A percentile compares a stretch with the other conserved stretches of the same genome.
These are phyloP conservation scores for Russula compacta DNA, from an alignment of 768 basidiomycete genomes.

Conservation along the genomic window DNA sequence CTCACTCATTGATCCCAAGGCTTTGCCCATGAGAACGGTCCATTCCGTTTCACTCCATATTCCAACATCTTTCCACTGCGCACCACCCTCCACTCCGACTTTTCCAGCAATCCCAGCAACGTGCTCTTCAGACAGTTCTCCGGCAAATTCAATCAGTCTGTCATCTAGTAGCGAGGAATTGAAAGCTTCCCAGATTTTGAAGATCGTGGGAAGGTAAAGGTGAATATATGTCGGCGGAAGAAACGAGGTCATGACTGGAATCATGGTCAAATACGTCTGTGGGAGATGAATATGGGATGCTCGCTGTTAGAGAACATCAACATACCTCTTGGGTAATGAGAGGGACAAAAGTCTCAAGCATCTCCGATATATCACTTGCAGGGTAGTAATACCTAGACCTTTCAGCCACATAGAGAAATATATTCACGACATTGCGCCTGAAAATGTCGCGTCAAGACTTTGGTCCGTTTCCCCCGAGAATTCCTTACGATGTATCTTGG, in stretches of 20 bases:
- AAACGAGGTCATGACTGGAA: conserved; percentile 71
- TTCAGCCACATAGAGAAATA: conserved; percentile 66
- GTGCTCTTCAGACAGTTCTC: conserved; percentile 63
- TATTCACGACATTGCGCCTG: conserved; percentile 55
- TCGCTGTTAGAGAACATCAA: conserved; percentile 2
- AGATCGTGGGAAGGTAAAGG: conserved; percentile 61
- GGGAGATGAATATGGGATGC: background rate
- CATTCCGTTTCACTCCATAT: conserved; percentile 85
- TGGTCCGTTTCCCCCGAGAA: background rate
- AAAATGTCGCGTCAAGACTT: background rate
- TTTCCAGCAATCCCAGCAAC: conserved; percentile 46
- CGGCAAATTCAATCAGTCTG: conserved; percentile 61
- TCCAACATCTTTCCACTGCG: conserved; percentile 74
- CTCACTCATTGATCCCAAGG: conserved; percentile 71
- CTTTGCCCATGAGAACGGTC: conserved; percentile 73
- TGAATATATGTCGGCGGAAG: conserved; percentile 58
- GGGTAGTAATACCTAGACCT: conserved; percentile 64
- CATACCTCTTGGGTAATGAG: conserved; percentile 62
- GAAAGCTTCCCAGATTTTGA: conserved; percentile 72
- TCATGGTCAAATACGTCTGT: conserved; percentile 60
- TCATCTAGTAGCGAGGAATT: conserved; percentile 70
- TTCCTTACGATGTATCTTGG: conserved; percentile 47
- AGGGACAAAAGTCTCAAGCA: conserved; percentile 66
- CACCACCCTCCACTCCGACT: conserved; percentile 45
- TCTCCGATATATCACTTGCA: conserved; percentile 51